Evolutionary conservation across 169 alveolate genomes (phyloP).

Genomic region (Cyclospora cayetanensis): DNA sequence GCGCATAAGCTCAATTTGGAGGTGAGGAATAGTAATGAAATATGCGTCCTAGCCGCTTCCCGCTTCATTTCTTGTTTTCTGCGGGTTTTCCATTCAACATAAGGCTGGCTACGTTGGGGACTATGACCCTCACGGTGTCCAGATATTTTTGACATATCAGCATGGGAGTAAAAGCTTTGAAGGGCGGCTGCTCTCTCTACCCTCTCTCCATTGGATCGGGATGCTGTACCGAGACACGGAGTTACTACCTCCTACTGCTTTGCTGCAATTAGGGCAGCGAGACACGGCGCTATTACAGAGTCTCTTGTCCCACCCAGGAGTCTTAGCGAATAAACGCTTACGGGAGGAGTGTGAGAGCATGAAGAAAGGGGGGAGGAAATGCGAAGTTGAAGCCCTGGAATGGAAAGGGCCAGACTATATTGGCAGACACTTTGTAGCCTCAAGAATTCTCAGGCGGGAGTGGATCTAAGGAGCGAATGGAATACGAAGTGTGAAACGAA

Average conservation of each 20-base stretch:
- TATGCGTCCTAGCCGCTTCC: not conserved
- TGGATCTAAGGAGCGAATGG: slow-evolving; percentile 62
- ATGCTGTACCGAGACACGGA: slow-evolving; percentile 13
- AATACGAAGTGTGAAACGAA: no score
- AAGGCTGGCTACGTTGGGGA: slow-evolving; percentile 68
- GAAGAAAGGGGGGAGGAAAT: not conserved
- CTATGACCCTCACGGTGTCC: slow-evolving; percentile 71
- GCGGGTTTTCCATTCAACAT: not conserved
- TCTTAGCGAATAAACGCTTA: not conserved
- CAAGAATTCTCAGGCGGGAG: slow-evolving; percentile 22
- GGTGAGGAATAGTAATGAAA: not conserved
- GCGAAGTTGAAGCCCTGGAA: slow-evolving; percentile 63
- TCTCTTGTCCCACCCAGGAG: slow-evolving; percentile 34
- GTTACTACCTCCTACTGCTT: not conserved
- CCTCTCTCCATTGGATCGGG: slow-evolving; percentile 59
- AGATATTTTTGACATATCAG: slow-evolving; percentile 40
- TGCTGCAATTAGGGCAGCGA: not conserved
- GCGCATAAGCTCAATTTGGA: not conserved
- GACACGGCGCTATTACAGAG: slow-evolving; percentile 25
- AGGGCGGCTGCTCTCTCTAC: not conserved
- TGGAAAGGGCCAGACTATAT: slow-evolving; percentile 38
- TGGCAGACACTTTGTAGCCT: slow-evolving; percentile 17
- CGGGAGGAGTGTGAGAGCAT: not conserved
- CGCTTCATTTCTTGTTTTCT: not conserved
- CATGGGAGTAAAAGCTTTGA: slow-evolving; percentile 15